phyloP scores from a whole-genome alignment of 371 early-diverging fungal genomes.

The Circinella minor region DNA sequence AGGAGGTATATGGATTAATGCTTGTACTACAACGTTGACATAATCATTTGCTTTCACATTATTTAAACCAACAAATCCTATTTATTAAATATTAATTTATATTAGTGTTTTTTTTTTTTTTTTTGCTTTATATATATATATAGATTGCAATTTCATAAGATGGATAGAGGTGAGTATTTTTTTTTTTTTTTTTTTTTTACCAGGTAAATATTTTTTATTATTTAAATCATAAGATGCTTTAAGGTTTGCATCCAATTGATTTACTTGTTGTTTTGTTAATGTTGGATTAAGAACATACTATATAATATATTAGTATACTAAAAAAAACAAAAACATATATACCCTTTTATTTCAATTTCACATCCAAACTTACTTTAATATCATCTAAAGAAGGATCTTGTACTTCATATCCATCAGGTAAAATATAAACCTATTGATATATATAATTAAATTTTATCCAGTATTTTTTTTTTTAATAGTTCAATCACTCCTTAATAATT shows the following conservation, averaged over 20 bases:
- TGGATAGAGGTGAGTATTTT: too few relatives aligned
- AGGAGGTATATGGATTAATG: conserved; percentile 87
- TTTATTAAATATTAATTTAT: not conserved
- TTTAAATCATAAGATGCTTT: conserved; percentile 82
- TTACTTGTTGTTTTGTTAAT: conserved; percentile 76
- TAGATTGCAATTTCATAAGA: too few relatives aligned
- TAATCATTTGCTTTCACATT: conserved; percentile 97
- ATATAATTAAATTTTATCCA: too few relatives aligned
- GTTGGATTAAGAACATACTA: conserved; percentile 87
- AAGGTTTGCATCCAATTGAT: conserved; percentile 64
- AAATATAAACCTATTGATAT: conserved; percentile 79
- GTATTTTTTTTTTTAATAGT: not conserved
- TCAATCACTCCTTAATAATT: not conserved
- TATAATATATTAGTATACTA: not conserved
- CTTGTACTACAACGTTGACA: conserved; percentile 93
- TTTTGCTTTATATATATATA: too few relatives aligned
- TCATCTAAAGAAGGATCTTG: conserved; percentile 87
- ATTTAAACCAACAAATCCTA: conserved; percentile 94
- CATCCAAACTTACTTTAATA: conserved; percentile 70
- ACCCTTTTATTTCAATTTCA: not conserved
- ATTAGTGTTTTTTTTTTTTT: too few relatives aligned
- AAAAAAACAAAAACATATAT: too few relatives aligned
- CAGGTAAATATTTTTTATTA: conserved; percentile 87
- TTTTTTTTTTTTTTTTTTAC: conserved; percentile 33
- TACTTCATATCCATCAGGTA: conserved; percentile 96